These are phyloP conservation scores for Neodidymelliopsis sp. DNA, from an alignment of 2,329 filamentous ascomycete species.

Conservation along the genomic window DNA sequence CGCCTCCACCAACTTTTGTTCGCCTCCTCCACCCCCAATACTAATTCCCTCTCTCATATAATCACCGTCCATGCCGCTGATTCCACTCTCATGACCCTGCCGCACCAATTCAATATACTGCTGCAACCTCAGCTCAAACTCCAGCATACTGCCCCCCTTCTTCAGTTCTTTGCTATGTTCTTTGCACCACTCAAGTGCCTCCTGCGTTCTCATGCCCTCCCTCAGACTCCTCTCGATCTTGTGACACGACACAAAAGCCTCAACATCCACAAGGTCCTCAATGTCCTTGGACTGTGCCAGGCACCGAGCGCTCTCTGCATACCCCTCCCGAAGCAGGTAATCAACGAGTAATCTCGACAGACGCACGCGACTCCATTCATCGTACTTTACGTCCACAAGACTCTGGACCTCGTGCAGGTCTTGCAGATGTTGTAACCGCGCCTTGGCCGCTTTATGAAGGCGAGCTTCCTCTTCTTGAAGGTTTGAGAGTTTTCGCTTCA, in stretches of 20 bases:
- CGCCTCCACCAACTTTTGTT: slow-evolving; percentile 74
- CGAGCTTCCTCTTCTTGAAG: slow-evolving; percentile 81
- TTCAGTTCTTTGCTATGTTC: slow-evolving; percentile 93
- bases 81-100: slow-evolving; percentile 53
- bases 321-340: slow-evolving; percentile 86
- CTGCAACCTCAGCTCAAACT: slow-evolving; percentile 92
- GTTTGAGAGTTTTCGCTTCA: slow-evolving; percentile 84
- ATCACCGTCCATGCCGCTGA: slow-evolving; percentile 33
- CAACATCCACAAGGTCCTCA: slow-evolving; percentile 82
- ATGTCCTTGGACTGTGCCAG: slow-evolving; percentile 80
- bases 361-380: slow-evolving; percentile 82
- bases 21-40: slow-evolving; percentile 45
- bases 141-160: slow-evolving; percentile 86
- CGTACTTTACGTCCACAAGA: slow-evolving; percentile 91
- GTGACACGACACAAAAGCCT: slow-evolving; percentile 84
- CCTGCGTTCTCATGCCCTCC: slow-evolving; percentile 70
- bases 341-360: slow-evolving; percentile 90
- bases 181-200: slow-evolving; percentile 87
- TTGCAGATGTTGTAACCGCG: slow-evolving; percentile 80
- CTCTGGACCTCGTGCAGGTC: slow-evolving; percentile 81
- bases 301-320: slow-evolving; percentile 76
- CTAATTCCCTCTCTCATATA: slow-evolving; percentile 71
- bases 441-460: slow-evolving; percentile 77
- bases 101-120: slow-evolving; percentile 93
- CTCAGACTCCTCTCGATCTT: slow-evolving; percentile 77